A percentile compares a stretch with the other conserved stretches of the same genome.
phyloP scores from a whole-genome alignment of 768 basidiomycete genomes.

The Trametopsis cervina region DNA sequence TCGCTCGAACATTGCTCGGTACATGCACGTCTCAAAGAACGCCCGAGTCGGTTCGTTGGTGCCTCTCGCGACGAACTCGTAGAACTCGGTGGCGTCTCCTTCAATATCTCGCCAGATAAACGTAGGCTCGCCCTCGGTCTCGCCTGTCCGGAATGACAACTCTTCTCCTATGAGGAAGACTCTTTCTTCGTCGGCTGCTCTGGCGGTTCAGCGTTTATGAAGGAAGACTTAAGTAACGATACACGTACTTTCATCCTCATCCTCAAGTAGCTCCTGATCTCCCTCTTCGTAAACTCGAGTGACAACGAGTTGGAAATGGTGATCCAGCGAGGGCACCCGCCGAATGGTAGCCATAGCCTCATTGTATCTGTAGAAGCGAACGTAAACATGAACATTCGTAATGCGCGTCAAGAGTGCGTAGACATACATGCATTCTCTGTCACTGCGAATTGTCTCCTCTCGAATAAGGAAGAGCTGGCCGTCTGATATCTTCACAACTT shows the following conservation, averaged over 20 bases:
- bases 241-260: slow-evolving; percentile 79
- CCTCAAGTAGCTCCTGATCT: slow-evolving; percentile 89
- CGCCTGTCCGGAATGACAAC: slow-evolving; percentile 76
- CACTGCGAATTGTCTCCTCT: slow-evolving; percentile 85
- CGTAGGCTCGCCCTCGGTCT: slow-evolving; percentile 68
- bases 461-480: slow-evolving; percentile 90
- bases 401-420: background rate
- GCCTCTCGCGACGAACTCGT: slow-evolving; percentile 79
- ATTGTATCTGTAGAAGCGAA: slow-evolving; percentile 58
- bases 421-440: slow-evolving; percentile 94
- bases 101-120: slow-evolving; percentile 91
- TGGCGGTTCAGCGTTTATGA: slow-evolving; percentile 5
- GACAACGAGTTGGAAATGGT: slow-evolving; percentile 86
- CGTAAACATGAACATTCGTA: background rate
- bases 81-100: slow-evolving; percentile 88
- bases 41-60: slow-evolving; percentile 73
- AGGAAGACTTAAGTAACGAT: background rate
- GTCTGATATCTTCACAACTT: slow-evolving; percentile 89
- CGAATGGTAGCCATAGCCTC: slow-evolving; percentile 94
- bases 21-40: slow-evolving; percentile 92
- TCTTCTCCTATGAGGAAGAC: slow-evolving; percentile 88
- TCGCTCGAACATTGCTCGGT: slow-evolving; percentile 94
- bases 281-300: slow-evolving; percentile 98
- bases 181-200: slow-evolving; percentile 85
- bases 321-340: slow-evolving; percentile 67